phyloP scores from a whole-genome alignment of 2,329 filamentous ascomycete genomes.

The Camptophora hylomeconis region DNA sequence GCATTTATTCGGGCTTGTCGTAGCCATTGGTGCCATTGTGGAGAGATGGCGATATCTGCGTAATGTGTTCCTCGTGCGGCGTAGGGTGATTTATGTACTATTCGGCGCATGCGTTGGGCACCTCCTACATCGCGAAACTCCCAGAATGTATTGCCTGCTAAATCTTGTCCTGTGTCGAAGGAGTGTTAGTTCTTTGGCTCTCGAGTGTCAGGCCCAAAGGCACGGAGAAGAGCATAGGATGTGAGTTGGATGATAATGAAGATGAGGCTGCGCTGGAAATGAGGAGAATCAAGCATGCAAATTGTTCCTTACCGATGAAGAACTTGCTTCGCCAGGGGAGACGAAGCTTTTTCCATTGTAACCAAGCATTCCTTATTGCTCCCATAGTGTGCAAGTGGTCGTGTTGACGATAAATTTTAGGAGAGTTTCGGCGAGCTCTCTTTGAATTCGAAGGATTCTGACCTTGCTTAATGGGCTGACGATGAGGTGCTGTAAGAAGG shows the following conservation, averaged over 20 bases:
- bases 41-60: slow-evolving; percentile 47
- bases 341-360: slow-evolving; percentile 48
- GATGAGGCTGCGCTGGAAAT: slow-evolving; percentile 3
- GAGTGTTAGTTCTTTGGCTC: slow-evolving; percentile 1
- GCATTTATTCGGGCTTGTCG: slow-evolving; percentile 45
- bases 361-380: slow-evolving; percentile 39
- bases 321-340: slow-evolving; percentile 50
- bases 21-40: slow-evolving; percentile 58
- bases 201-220: too few relatives aligned
- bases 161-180: slow-evolving; percentile 43
- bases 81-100: too few relatives aligned
- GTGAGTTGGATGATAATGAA: slow-evolving; percentile 1
- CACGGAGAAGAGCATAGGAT: slow-evolving; percentile 4
- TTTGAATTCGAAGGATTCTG: too few relatives aligned
- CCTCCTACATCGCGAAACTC: slow-evolving; percentile 46
- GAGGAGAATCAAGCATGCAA: too few relatives aligned
- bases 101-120: slow-evolving; percentile 41
- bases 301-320: slow-evolving; percentile 44
- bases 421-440: too few relatives aligned
- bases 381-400: slow-evolving; percentile 20
- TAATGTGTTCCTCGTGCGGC: slow-evolving; percentile 40
- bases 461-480: too few relatives aligned
- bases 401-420: too few relatives aligned
- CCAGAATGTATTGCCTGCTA: slow-evolving; percentile 54
- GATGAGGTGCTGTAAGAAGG: too few relatives aligned